A percentile compares a stretch with the other conserved stretches of the same genome.
phyloP scores from a whole-genome alignment of 495 filamentous ascomycete species.

The Tuber brumale region DNA sequence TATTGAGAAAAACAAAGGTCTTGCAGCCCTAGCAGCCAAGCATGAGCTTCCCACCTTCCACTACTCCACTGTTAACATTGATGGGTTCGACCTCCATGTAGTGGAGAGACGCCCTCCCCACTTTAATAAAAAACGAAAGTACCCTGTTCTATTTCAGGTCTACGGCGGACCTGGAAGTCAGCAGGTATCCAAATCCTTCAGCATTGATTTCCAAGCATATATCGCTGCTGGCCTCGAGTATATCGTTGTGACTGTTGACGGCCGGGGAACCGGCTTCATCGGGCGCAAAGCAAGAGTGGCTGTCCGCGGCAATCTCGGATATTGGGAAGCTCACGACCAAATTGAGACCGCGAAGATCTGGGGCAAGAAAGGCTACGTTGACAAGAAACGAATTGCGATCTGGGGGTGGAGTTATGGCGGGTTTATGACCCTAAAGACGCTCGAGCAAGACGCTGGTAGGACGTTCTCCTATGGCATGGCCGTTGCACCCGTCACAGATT shows the following conservation, averaged over 20 bases:
- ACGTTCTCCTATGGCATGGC: slow-evolving; percentile 97
- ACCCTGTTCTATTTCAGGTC: slow-evolving; percentile 88
- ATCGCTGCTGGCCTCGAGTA: slow-evolving; percentile 82
- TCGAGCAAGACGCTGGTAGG: slow-evolving; percentile 79
- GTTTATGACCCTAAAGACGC: slow-evolving; percentile 92
- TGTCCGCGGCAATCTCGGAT: slow-evolving; percentile 73
- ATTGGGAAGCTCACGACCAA: slow-evolving; percentile 82
- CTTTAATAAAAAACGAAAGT: slow-evolving; percentile 76
- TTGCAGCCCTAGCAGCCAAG: slow-evolving; percentile 61
- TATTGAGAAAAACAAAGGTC: slow-evolving; percentile 68
- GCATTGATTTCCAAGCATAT: slow-evolving; percentile 85
- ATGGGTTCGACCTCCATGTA: slow-evolving; percentile 71
- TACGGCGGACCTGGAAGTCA: slow-evolving; percentile 92
- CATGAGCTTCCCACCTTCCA: slow-evolving; percentile 78
- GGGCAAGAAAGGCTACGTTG: slow-evolving; percentile 75
- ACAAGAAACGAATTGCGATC: slow-evolving; percentile 73
- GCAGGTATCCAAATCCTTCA: slow-evolving; percentile 71
- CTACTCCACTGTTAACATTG: slow-evolving; percentile 77
- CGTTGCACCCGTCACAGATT: slow-evolving; percentile 94
- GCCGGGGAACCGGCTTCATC: slow-evolving; percentile 83
- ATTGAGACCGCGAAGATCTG: slow-evolving; percentile 85
- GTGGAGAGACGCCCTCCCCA: slow-evolving; percentile 85
- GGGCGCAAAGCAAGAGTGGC: slow-evolving; percentile 76
- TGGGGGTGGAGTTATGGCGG: slow-evolving; percentile 99
- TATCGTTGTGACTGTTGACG: slow-evolving; percentile 90